Evolutionary conservation across 768 basidiomycete species (phyloP).

Genomic region (Gelatoporia subvermispora): DNA sequence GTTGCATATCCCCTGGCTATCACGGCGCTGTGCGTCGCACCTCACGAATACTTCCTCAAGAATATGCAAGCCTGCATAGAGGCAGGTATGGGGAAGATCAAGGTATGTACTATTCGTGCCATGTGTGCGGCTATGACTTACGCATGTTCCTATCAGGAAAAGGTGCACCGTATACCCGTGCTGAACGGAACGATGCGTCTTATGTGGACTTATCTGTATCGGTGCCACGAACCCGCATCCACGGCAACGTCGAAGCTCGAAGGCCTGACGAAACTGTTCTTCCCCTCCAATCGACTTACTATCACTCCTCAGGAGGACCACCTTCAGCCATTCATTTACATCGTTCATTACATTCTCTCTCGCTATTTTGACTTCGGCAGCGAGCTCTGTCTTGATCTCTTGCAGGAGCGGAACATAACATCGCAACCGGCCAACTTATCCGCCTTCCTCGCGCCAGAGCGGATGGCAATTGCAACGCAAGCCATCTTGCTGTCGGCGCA

Average conservation of each 20-base stretch:
- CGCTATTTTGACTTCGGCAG: constrained; percentile 83
- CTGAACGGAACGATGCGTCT: constrained; percentile 82
- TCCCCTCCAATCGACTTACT: constrained; percentile 61
- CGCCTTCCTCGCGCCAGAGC: constrained; percentile 57
- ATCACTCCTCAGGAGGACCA: constrained; percentile 70
- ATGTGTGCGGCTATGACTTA: constrained; percentile 4
- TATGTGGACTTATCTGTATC: constrained; percentile 93
- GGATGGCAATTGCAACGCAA: constrained; percentile 68
- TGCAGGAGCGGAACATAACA: constrained; percentile 61
- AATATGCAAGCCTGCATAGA: constrained; percentile 79
- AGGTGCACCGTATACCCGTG: constrained; percentile 59
- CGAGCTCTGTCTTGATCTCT: constrained; percentile 74
- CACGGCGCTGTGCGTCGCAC: constrained; percentile 81
- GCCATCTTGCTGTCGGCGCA: constrained; percentile 73
- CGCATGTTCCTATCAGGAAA: constrained; percentile 51
- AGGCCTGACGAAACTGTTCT: constrained; percentile 66
- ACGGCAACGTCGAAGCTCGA: constrained; percentile 82
- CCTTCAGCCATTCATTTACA: constrained; percentile 70
- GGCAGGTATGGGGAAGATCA: constrained; percentile 66
- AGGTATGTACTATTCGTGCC: constrained; percentile 41
- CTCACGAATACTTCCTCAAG: constrained; percentile 77
- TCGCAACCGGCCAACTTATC: constrained; percentile 37
- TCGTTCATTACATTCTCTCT: constrained; percentile 77
- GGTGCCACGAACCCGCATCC: constrained; percentile 81
- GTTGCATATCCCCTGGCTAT: constrained; percentile 82